Evolutionary conservation across 192 early-diverging fungal genomes (phyloP).

Genomic region (Coemansia sp.): DNA sequence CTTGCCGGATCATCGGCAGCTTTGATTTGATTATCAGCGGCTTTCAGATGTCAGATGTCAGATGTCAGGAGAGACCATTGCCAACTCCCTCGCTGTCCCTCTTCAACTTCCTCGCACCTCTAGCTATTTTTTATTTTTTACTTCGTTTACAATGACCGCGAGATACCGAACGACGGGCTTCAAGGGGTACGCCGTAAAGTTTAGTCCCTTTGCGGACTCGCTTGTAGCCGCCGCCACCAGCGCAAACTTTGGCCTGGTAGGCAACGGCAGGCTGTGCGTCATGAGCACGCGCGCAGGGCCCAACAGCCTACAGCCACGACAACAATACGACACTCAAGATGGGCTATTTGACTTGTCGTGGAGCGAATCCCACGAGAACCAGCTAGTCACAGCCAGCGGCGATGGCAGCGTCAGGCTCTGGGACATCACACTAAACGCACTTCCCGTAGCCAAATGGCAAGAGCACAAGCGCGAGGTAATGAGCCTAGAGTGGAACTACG

Average conservation of each 20-base stretch:
- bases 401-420: conserved; percentile 96
- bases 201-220: conserved; percentile 92
- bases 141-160: not conserved
- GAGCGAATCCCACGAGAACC: conserved; percentile 97
- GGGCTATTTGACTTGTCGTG: conserved; percentile 94
- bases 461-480: conserved; percentile 96
- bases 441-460: conserved; percentile 86
- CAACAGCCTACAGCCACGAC: conserved; percentile 11
- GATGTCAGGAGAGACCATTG: too few species aligned
- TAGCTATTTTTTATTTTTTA: not conserved
- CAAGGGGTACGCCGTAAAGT: conserved; percentile 94
- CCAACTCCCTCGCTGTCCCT: too few species aligned
- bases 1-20: not conserved
- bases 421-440: conserved; percentile 69
- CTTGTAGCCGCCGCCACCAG: conserved; percentile 85
- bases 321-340: conserved; percentile 95
- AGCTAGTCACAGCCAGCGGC: conserved; percentile 86
- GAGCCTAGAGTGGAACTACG: conserved; percentile 93
- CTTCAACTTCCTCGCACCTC: too few species aligned
- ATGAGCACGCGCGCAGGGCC: conserved; percentile 50
- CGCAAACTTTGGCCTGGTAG: conserved; percentile 97
- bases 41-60: not conserved
- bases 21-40: not conserved
- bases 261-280: conserved; percentile 90
- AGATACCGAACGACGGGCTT: conserved; percentile 78